Conservation (phyloP, 345 rosid species). For the Trapa bicornis region DNA sequence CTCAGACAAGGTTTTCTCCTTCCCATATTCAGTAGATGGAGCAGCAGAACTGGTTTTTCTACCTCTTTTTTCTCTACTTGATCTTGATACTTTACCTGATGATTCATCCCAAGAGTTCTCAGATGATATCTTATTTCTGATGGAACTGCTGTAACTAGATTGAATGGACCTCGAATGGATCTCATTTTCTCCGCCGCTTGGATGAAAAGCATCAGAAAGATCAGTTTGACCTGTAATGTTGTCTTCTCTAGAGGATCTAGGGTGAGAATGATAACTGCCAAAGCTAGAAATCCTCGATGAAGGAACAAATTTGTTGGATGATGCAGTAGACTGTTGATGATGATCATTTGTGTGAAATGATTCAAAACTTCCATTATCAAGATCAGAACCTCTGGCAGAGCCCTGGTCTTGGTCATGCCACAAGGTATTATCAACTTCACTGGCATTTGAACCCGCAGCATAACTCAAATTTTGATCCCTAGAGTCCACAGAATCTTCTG, state of each 20-base stretch:
- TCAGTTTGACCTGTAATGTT: constrained; percentile 28
- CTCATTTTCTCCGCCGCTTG: constrained; percentile 45
- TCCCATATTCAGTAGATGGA: constrained; percentile 32
- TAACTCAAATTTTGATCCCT: constrained; percentile 29
- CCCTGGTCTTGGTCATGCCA: constrained; percentile 58
- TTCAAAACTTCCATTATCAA: constrained; percentile 49
- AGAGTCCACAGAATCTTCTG: constrained; percentile 39
- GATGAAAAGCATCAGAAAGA: constrained; percentile 25
- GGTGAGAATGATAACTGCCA: constrained; percentile 34
- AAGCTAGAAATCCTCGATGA: constrained; percentile 34
- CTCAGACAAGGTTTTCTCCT: constrained; percentile 54
- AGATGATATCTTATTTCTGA: constrained; percentile 65
- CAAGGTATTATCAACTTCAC: constrained; percentile 41
- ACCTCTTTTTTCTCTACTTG: constrained; percentile 51
- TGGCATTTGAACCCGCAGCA: constrained; percentile 28
- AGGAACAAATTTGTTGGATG: constrained; percentile 31
- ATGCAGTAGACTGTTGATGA: constrained; percentile 41
- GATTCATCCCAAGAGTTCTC: constrained; percentile 84
- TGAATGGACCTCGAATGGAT: constrained; percentile 39
- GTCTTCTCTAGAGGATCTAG: constrained; percentile 27
- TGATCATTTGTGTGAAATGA: constrained; percentile 36
- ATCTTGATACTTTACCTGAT: constrained; percentile 43
- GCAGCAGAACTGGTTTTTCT: constrained; percentile 38
- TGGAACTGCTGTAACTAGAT: constrained; percentile 39
- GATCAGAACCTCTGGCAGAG: constrained; percentile 30